phyloP scores from a whole-genome alignment of 2,329 filamentous ascomycete species.

The Thelonectria olida region DNA sequence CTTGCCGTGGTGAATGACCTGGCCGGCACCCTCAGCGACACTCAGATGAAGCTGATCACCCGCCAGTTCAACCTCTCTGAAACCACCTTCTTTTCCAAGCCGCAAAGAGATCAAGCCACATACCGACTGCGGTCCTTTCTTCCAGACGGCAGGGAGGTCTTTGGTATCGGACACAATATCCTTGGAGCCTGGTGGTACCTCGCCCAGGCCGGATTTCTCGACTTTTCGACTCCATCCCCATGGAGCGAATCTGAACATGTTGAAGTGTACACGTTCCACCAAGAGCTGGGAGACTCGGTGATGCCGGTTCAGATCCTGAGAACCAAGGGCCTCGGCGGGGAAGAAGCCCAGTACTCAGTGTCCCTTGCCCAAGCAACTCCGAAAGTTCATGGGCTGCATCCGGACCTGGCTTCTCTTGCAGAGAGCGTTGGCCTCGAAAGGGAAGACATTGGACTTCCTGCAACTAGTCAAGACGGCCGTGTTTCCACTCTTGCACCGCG shows the following conservation, averaged over 20 bases:
- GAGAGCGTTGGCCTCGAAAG: background rate
- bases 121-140: constrained; percentile 32
- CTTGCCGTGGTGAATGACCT: constrained; percentile 30
- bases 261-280: constrained; percentile 2
- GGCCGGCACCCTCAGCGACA: constrained; percentile 17
- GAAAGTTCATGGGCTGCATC: background rate
- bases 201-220: constrained; percentile 18
- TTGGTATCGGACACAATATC: constrained; percentile 36
- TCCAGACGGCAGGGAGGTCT: constrained; percentile 31
- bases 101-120: background rate
- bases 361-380: constrained; percentile 8
- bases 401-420: background rate
- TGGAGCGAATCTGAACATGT: background rate
- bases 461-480: too few relatives aligned
- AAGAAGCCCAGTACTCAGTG: background rate
- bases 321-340: background rate
- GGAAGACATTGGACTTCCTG: background rate
- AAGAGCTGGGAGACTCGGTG: constrained; percentile 3
- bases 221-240: constrained; percentile 4
- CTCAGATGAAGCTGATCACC: constrained; percentile 33
- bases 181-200: constrained; percentile 36
- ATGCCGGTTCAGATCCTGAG: background rate
- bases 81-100: constrained; percentile 30
- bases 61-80: constrained; percentile 38
- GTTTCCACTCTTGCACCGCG: background rate